A percentile compares a stretch with the other conserved stretches of the same genome.
Conservation (phyloP, 2,329 filamentous ascomycete species). For the Orbilia ellipsospora region DNA sequence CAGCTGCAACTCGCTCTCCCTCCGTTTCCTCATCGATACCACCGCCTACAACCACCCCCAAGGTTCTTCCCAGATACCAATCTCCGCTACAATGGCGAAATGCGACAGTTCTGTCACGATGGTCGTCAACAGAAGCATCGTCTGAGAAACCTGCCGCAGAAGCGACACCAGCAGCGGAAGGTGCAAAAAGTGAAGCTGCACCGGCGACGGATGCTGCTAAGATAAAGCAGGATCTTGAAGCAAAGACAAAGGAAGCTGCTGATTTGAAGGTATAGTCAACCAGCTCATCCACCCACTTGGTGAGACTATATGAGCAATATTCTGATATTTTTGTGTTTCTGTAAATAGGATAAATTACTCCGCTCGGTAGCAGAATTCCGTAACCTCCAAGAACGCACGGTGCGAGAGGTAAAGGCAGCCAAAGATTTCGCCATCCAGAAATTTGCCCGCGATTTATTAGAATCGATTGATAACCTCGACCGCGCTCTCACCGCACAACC, state of each 20-base stretch:
- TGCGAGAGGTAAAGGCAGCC: constrained; percentile 86
- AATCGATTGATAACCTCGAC: constrained; percentile 96
- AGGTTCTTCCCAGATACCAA: constrained; percentile 28
- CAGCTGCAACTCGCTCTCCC: constrained; percentile 55
- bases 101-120: constrained; percentile 38
- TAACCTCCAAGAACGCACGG: constrained; percentile 94
- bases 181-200: constrained; percentile 61
- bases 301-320: constrained; percentile 3
- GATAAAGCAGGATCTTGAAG: constrained; percentile 74
- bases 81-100: constrained; percentile 52
- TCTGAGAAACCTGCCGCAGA: constrained; percentile 60
- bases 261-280: constrained; percentile 79
- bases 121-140: constrained; percentile 55
- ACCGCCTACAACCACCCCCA: constrained; percentile 10
- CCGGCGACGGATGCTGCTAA: constrained; percentile 62
- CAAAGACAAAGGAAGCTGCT: constrained; percentile 76
- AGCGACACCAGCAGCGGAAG: constrained; percentile 62
- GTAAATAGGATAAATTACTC: constrained; percentile 86
- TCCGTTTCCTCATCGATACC: constrained; percentile 32
- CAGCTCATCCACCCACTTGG: not conserved
- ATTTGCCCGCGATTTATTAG: constrained; percentile 93
- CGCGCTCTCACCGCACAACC: constrained; percentile 85
- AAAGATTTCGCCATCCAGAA: constrained; percentile 93
- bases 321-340: not conserved
- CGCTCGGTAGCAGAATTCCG: constrained; percentile 96